A percentile compares a stretch with the other conserved stretches of the same genome.
phyloP scores from a whole-genome alignment of 2,329 filamentous ascomycete species.

The Colletotrichum higginsianum region DNA sequence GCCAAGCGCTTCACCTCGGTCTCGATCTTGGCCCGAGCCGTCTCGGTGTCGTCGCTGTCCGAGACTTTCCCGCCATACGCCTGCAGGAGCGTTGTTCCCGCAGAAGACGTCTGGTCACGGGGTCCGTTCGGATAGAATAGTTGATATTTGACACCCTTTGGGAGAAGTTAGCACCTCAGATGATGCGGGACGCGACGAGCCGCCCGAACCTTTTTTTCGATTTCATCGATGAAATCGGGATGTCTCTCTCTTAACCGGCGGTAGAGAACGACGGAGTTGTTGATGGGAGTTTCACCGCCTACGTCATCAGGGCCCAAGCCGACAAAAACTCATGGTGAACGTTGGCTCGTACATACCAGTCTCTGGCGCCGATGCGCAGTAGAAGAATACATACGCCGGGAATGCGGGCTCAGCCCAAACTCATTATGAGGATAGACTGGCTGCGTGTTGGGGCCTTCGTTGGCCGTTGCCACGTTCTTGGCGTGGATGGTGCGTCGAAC shows the following conservation, averaged over 20 bases:
- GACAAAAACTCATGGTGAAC: no score
- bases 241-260: constrained; percentile 40
- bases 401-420: constrained; percentile 47
- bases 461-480: constrained; percentile 48
- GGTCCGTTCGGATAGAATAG: constrained; percentile 46
- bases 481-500: constrained; percentile 46
- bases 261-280: constrained; percentile 46
- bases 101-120: constrained; percentile 44
- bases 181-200: neutral
- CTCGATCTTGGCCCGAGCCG: constrained; percentile 44
- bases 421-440: constrained; percentile 48
- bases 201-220: constrained; percentile 43
- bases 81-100: constrained; percentile 45
- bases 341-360: constrained; percentile 37
- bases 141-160: constrained; percentile 45
- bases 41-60: constrained; percentile 44
- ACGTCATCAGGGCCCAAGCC: neutral
- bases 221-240: constrained; percentile 45
- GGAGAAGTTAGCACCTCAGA: neutral
- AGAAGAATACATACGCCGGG: constrained; percentile 48
- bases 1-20: constrained; percentile 45
- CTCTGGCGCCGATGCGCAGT: constrained; percentile 45
- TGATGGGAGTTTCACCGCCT: constrained; percentile 48
- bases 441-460: constrained; percentile 47
- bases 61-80: constrained; percentile 45